Evolutionary conservation across 2,329 filamentous ascomycete genomes (phyloP).

Genomic region (Paecilomyces dactylethromorphus): DNA sequence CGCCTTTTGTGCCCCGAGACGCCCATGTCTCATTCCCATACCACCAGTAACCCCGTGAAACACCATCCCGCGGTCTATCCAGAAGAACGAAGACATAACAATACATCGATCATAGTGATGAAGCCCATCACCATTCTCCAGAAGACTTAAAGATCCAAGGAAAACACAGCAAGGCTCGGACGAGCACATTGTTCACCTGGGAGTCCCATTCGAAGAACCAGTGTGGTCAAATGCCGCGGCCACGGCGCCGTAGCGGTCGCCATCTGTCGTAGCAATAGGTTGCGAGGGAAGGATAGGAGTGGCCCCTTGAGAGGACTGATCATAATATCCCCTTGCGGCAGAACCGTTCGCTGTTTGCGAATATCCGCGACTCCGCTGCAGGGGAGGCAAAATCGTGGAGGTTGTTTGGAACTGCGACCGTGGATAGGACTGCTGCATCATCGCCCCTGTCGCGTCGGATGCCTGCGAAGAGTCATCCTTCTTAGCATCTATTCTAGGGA

Average conservation of each 20-base stretch:
- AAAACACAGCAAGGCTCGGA: constrained; percentile 1
- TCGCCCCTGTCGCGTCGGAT: constrained; percentile 28
- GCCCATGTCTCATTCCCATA: constrained; percentile 14
- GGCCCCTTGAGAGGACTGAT: constrained; percentile 23
- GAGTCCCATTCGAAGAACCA: constrained; percentile 25
- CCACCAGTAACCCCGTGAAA: constrained; percentile 10
- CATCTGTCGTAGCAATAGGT: constrained; percentile 20
- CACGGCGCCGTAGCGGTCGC: constrained; percentile 24
- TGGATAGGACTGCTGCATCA: constrained; percentile 30
- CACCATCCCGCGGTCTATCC: constrained; percentile 25
- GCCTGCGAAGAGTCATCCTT: constrained; percentile 21
- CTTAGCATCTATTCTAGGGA: constrained; percentile 19
- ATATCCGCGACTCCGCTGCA: constrained; percentile 25
- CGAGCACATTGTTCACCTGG: constrained; percentile 16
- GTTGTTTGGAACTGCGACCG: constrained; percentile 25
- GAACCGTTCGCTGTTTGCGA: constrained; percentile 22
- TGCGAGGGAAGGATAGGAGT: constrained; percentile 31
- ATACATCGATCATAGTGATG: constrained; percentile 4
- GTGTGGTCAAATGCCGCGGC: constrained; percentile 22
- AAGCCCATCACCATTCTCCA: constrained; percentile 4
- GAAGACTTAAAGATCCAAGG: constrained; percentile 12
- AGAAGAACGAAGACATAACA: constrained; percentile 16
- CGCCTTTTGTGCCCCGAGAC: constrained; percentile 19
- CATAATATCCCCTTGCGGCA: constrained; percentile 23
- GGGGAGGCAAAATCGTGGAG: constrained; percentile 28